phyloP scores from a whole-genome alignment of 441 rosid genomes.

The Kokia cookei region DNA sequence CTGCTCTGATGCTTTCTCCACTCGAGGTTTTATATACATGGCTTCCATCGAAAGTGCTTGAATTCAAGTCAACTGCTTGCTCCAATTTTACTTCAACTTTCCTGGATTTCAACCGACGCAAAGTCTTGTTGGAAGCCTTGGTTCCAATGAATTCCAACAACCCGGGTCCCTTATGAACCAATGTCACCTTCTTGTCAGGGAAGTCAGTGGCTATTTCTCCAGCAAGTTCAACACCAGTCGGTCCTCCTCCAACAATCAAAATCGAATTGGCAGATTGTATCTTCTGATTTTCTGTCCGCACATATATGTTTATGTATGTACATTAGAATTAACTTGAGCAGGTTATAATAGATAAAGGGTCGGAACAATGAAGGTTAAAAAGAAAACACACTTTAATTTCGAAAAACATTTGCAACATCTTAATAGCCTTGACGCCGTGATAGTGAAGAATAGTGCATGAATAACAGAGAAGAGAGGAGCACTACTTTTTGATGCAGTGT shows the following conservation, averaged over 20 bases:
- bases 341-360: no score
- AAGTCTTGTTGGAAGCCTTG: slow-evolving; percentile 55
- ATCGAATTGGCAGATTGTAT: slow-evolving; percentile 61
- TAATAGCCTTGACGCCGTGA: no score
- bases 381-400: no score
- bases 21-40: slow-evolving; percentile 42
- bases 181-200: slow-evolving; percentile 70
- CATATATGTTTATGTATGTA: not conserved
- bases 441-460: no score
- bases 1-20: slow-evolving; percentile 59
- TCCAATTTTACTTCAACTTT: slow-evolving; percentile 62
- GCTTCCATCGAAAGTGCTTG: slow-evolving; percentile 33
- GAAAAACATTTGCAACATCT: no score
- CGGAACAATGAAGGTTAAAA: no score
- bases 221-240: slow-evolving; percentile 85
- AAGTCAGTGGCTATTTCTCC: slow-evolving; percentile 75
- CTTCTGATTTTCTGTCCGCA: slow-evolving; percentile 59
- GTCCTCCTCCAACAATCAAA: slow-evolving; percentile 86
- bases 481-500: no score
- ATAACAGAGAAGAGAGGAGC: no score
- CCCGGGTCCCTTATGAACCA: slow-evolving; percentile 69
- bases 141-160: slow-evolving; percentile 70
- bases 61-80: slow-evolving; percentile 51
- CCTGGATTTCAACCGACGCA: slow-evolving; percentile 60
- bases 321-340: slow-evolving; percentile 2